Base-by-base conservation (phyloP, 495 filamentous ascomycete genomes). In the Oidiodendron maius region DNA sequence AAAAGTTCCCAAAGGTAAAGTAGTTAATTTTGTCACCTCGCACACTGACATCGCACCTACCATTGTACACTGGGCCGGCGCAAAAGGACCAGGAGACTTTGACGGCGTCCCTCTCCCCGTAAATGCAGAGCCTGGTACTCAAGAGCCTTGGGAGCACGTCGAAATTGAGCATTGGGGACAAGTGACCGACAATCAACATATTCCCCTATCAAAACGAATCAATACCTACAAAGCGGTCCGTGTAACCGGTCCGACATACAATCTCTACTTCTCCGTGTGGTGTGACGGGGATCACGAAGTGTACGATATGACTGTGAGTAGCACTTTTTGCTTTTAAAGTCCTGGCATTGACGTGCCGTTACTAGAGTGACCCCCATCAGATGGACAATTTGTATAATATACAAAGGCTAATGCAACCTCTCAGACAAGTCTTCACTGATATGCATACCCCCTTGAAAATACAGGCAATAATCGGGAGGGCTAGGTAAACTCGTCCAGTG, bases 21-120 rank as follows among this genome's bases (percentile, higher is more conserved):
- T 25, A 3, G 6, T 16, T 20, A 60, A 79, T 39, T 57, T 71
- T 0, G 80, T 83, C 0, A 81, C 79, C 0, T 72, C 79, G 0
- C 82, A 85, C 46, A 78, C 77, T 2, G 82, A 85, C 49, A 61
- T 86, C 1, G 80, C 75, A 3, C 78, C 82, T 2, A 84, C 81
- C 0, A 67, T 85, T 44, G 66, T 84, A 12, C 50, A 71, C 1
- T 47, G 74, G 0, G 67, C 74, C 0, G 72, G 71, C 0, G 63
- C 75, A 21, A 46, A 59, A 1, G 61, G 74, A 2, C 3, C 37
- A 16, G 2, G 16, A 11, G 76, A 80, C 20, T 80, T 82, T 53
- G 78, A 82, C 48, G 76, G 77, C 0, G 65, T 62, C 12, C 60
- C 76, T 0, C 71, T 80, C 32, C 71, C 75, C 0, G 30, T 80